Base-by-base conservation (phyloP, 2,329 filamentous ascomycete species). In the Fusarium sp. region DNA sequence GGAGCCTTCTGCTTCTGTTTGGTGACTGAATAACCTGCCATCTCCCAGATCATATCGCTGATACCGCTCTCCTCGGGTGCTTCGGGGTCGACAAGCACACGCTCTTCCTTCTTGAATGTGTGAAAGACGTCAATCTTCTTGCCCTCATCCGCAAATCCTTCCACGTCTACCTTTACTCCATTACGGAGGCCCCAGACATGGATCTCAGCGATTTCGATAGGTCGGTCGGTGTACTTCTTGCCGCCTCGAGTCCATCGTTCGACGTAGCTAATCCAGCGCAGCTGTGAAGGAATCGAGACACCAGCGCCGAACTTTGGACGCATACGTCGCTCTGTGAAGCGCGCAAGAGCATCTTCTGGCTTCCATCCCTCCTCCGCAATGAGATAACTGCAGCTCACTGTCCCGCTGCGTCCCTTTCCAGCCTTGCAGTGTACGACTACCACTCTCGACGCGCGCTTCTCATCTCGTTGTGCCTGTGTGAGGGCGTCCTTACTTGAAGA, bases 361-460 rank as follows among this genome's bases (percentile, higher is more conserved):
- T 79, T 82, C 87, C 87, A 89, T 1, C 86, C 87, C 75, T 96
- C 92, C 77, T 98, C 93, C 9, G 92, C 90, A 73, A 99, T 96
- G 60, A 99, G 83, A 78, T 97, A 98, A 72, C 92, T 93, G 80
- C 93, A 97, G 31, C 91, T 91, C 73, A 94, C 89, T 0, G 94
- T 97, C 6, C 96, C 96, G 69, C 93, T 97, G 51, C 96, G 87
- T 2, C 96, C 96, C 80, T 99, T 99, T 4, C 96, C 96, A 2
- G 96, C 96, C 78, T 98, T 98, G 84, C 96, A 98, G 80, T 99
- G 96, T 9, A 98, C 94, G 8, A 98, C 95, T 0, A 91, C 91
- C 0, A 98, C 93, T 34, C 94, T 85, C 38, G 80, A 78, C 44
- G 76, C 76, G 34, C 80, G 76, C 51, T 78, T 79, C 38, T 78